phyloP scores from a whole-genome alignment of 2,329 filamentous ascomycete genomes.

The Botryotinia convoluta region DNA sequence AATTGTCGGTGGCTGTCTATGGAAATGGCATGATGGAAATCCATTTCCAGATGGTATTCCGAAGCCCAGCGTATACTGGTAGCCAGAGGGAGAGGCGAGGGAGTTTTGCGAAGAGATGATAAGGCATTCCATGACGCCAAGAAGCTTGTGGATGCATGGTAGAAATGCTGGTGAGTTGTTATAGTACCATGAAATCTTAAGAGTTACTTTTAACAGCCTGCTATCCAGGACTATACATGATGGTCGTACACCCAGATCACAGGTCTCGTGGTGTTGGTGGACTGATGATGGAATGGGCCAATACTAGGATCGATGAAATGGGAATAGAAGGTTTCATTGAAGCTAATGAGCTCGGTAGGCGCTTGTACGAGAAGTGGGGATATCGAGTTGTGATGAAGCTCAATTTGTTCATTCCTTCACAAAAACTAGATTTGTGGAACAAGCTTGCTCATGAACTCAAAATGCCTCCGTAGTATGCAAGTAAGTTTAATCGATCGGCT shows the following conservation, averaged over 20 bases:
- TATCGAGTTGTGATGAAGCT: constrained; percentile 10
- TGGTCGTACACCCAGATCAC: constrained; percentile 9
- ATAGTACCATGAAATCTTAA: not conserved
- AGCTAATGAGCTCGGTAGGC: not conserved
- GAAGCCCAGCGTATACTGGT: not conserved
- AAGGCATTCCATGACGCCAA: not conserved
- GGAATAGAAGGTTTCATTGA: constrained; percentile 1
- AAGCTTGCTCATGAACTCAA: constrained; percentile 3
- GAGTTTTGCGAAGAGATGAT: constrained; percentile 6
- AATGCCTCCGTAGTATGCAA: not conserved
- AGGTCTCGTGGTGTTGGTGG: not conserved
- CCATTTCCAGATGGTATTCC: not conserved
- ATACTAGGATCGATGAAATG: not conserved
- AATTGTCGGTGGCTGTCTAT: not conserved
- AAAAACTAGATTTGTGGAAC: not conserved
- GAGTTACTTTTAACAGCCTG: not conserved
- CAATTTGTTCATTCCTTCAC: not conserved
- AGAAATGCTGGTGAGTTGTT: not conserved
- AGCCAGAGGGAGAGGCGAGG: not conserved
- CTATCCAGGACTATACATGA: not conserved
- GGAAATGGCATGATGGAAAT: constrained; percentile 5
- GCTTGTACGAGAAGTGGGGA: constrained; percentile 8
- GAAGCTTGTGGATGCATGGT: not conserved
- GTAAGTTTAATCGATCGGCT: not conserved
- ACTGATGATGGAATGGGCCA: constrained; percentile 10